Base-by-base conservation (phyloP, 306 rosid species). In the Glycine soja region DNA sequence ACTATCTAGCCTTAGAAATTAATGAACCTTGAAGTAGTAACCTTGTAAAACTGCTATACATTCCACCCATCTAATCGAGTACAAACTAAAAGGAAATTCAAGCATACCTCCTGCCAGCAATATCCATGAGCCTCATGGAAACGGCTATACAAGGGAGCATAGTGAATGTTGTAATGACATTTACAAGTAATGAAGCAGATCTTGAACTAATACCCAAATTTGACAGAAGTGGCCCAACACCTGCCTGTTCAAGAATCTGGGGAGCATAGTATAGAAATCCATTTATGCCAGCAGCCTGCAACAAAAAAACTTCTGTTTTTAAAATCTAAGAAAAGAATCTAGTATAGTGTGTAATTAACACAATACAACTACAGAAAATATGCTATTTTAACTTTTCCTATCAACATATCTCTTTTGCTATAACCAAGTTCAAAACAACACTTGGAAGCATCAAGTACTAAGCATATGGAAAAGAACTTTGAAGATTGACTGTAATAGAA, bases 111-210 rank as follows among this genome's bases (percentile, higher is more conserved):
- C 97, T 85, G 68, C 95, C 95, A 8, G 92, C 15, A 63, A 85
- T 43, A 64, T 92, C 97, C 92, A 92, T 90, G 50, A 90, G 82
- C 80, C 89, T 82, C 90, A 92, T 88, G 64, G 95, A 77, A 85
- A 84, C 7, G 61, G 80, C 86, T 75, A 90, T 84, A 81, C 91
- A 89, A 51, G 97, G 97, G 87, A 92, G 95, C 97, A 90, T 92
- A 10, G 59, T 77, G 3, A 92, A 87, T 7, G 97, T 81, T 63
- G 85, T 81, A 12, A 89, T 12, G 64, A 82, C 70, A 84, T 89
- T 90, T 10, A 88, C 81, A 0, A 90, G 88, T 34, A 92, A 76
- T 13, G 95, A 80, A 64, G 87, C 74, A 47, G 93, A 90, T 10
- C 72, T 62, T 34, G 88, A 34, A 74, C 63, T 67, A 52, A 92